phyloP scores from a whole-genome alignment of 1,284 basidiomycete genomes.

The Porphyrellus sp. region DNA sequence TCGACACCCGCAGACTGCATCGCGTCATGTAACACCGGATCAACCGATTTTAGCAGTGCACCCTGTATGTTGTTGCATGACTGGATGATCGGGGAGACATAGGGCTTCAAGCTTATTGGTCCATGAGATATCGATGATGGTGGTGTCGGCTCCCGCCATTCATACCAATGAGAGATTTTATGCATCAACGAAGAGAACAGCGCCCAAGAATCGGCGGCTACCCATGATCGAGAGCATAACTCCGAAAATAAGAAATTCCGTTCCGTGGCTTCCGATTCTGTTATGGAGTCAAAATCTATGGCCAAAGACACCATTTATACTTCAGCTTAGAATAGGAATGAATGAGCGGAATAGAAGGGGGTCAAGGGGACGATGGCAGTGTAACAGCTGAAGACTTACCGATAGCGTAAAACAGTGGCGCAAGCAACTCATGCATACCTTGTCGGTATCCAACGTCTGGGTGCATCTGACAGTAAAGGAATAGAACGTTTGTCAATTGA shows the following conservation, averaged over 20 bases:
- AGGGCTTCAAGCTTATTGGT: constrained; percentile 52
- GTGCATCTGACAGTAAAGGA: constrained; percentile 74
- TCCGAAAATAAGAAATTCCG: constrained; percentile 46
- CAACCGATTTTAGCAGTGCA: constrained; percentile 68
- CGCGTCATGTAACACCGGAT: constrained; percentile 75
- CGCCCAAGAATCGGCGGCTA: constrained; percentile 82
- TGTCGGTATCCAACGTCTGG: constrained; percentile 85
- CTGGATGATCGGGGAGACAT: constrained; percentile 77
- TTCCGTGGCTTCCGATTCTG: constrained; percentile 30
- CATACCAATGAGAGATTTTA: constrained; percentile 78
- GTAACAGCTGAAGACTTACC: constrained; percentile 26
- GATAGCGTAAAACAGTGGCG: constrained; percentile 76
- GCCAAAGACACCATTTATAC: constrained; percentile 24
- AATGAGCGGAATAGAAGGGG: constrained; percentile 19
- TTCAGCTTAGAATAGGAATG: constrained; percentile 25
- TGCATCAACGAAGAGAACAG: constrained; percentile 81
- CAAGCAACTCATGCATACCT: constrained; percentile 95
- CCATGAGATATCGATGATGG: constrained; percentile 43
- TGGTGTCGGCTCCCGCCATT: constrained; percentile 70
- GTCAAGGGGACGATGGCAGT: constrained; percentile 3
- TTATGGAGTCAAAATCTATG: constrained; percentile 72
- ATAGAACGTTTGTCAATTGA: constrained; percentile 83
- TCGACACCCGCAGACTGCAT: constrained; percentile 81
- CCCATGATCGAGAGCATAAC: constrained; percentile 63
- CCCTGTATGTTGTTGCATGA: constrained; percentile 79